Evolutionary conservation across 2,329 filamentous ascomycete genomes (phyloP).

Genomic region (Apiospora marii): DNA sequence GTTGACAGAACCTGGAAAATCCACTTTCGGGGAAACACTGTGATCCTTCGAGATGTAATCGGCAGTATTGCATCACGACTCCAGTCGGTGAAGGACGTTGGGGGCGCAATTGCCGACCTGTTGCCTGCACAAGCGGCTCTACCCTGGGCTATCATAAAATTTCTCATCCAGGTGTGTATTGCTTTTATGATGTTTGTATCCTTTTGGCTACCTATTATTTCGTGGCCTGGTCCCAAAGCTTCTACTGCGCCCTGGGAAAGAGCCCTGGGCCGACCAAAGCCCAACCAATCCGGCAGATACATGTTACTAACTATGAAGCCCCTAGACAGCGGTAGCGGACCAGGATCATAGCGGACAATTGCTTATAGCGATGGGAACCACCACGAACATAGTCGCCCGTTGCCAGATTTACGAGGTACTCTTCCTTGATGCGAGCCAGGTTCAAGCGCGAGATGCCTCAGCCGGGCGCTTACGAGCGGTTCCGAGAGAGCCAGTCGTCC

Average conservation of each 20-base stretch:
- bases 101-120: not conserved
- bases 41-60: not conserved
- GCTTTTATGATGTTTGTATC: not conserved
- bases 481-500: not conserved
- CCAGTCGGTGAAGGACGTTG: not conserved
- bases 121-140: not conserved
- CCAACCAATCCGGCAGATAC: too few relatives aligned
- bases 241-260: too few relatives aligned
- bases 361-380: not conserved
- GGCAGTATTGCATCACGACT: not conserved
- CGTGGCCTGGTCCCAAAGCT: too few relatives aligned
- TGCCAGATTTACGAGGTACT: not conserved
- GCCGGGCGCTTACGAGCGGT: not conserved
- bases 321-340: not conserved
- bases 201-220: not conserved
- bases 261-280: too few relatives aligned
- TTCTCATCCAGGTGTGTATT: not conserved
- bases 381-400: not conserved
- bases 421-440: not conserved
- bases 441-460: not conserved
- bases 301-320: not conserved
- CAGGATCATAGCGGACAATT: not conserved
- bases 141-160: not conserved
- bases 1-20: not conserved
- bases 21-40: not conserved